phyloP scores from a whole-genome alignment of 495 filamentous ascomycete species.

The Darksidea phi region DNA sequence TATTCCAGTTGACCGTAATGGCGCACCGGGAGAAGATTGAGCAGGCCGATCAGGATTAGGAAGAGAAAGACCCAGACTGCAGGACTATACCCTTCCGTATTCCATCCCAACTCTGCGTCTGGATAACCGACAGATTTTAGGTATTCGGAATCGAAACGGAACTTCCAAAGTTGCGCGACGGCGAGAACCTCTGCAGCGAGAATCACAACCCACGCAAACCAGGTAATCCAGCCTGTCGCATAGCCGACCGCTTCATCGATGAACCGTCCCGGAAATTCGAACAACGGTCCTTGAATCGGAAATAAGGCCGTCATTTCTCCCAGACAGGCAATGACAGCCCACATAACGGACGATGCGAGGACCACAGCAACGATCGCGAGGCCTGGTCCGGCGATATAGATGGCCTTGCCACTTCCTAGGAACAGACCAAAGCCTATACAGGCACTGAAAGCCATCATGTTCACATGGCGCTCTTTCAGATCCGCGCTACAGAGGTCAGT shows the following conservation, averaged over 20 bases:
- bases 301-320: slow-evolving; percentile 56
- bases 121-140: slow-evolving; percentile 41
- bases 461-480: slow-evolving; percentile 38
- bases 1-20: slow-evolving; percentile 55
- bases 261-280: slow-evolving; percentile 53
- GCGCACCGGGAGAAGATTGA: slow-evolving; percentile 51
- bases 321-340: slow-evolving; percentile 51
- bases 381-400: slow-evolving; percentile 46
- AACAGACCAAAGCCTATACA: slow-evolving; percentile 46
- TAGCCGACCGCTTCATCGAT: slow-evolving; percentile 51
- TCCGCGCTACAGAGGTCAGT: slow-evolving; percentile 17
- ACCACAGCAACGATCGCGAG: slow-evolving; percentile 45
- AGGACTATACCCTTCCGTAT: slow-evolving; percentile 41
- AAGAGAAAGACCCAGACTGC: slow-evolving; percentile 49
- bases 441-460: slow-evolving; percentile 48
- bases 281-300: slow-evolving; percentile 52
- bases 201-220: slow-evolving; percentile 50
- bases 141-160: slow-evolving; percentile 46
- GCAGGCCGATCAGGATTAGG: slow-evolving; percentile 43
- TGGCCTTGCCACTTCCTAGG: slow-evolving; percentile 43
- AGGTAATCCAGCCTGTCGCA: slow-evolving; percentile 57
- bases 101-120: slow-evolving; percentile 46
- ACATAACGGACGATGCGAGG: slow-evolving; percentile 51
- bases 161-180: slow-evolving; percentile 48
- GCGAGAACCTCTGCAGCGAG: slow-evolving; percentile 49